Percentiles rank a stretch among this genome's conserved stretches.
Evolutionary conservation across 2,329 filamentous ascomycete species (phyloP).

Genomic region (Phaeosphaeria sp.): DNA sequence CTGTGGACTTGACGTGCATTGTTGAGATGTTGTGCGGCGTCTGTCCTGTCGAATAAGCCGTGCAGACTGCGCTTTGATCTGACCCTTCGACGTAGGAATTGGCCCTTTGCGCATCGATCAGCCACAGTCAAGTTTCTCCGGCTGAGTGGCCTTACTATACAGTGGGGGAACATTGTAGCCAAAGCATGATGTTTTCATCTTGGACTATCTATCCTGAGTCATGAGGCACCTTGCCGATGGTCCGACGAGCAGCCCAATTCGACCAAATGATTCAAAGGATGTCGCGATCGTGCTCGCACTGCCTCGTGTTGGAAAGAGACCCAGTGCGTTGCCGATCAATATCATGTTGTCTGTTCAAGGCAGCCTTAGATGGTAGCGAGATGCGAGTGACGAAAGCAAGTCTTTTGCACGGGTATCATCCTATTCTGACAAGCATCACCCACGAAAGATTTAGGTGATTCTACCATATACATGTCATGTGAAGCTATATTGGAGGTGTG

Average conservation of each 20-base stretch:
- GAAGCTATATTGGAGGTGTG: too few relatives aligned
- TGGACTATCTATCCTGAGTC: background rate
- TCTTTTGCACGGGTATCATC: too few relatives aligned
- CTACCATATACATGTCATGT: too few relatives aligned
- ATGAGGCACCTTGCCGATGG: background rate
- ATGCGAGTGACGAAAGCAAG: too few relatives aligned
- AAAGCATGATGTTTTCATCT: background rate
- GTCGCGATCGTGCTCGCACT: background rate
- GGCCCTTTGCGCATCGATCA: background rate
- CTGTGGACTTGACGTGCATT: background rate
- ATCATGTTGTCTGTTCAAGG: background rate
- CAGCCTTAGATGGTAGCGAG: too few relatives aligned
- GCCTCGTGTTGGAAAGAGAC: background rate
- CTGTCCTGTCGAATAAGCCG: background rate
- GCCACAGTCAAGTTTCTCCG: background rate
- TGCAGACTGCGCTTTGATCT: background rate
- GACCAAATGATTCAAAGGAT: background rate
- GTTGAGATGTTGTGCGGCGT: constrained; percentile 2
- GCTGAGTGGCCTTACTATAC: background rate
- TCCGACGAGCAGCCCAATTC: background rate
- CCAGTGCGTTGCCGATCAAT: background rate
- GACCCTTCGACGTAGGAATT: background rate
- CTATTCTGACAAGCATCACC: too few relatives aligned
- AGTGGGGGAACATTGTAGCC: background rate
- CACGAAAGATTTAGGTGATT: too few relatives aligned